phyloP scores from a whole-genome alignment of 2,329 filamentous ascomycete genomes.

The Fusarium staphyleae region DNA sequence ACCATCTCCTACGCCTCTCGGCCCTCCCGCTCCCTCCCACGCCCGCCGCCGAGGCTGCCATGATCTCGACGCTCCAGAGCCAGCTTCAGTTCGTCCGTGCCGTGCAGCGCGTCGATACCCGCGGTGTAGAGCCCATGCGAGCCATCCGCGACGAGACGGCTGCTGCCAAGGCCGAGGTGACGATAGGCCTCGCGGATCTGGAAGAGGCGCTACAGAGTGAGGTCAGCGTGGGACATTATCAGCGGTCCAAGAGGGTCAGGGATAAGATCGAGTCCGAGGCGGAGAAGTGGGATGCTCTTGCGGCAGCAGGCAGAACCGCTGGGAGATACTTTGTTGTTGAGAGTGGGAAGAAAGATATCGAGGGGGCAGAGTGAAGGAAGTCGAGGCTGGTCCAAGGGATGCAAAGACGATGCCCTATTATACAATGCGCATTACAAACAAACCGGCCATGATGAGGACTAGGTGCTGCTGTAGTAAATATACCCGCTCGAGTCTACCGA shows the following conservation, averaged over 20 bases:
- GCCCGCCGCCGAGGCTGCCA: slow-evolving; percentile 67
- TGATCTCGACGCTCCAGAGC: slow-evolving; percentile 77
- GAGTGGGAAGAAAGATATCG: slow-evolving; percentile 55
- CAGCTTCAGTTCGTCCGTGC: slow-evolving; percentile 92
- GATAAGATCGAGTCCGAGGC: slow-evolving; percentile 52
- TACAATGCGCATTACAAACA: neutral
- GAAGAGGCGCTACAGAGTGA: slow-evolving; percentile 65
- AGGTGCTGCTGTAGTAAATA: slow-evolving; percentile 12
- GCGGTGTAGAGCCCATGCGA: slow-evolving; percentile 73
- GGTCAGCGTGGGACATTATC: slow-evolving; percentile 63
- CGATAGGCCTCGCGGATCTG: slow-evolving; percentile 65
- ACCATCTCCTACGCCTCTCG: slow-evolving; percentile 86
- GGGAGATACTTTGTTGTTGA: slow-evolving; percentile 83
- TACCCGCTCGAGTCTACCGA: slow-evolving; percentile 9
- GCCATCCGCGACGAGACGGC: slow-evolving; percentile 83
- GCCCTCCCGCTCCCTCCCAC: slow-evolving; percentile 78
- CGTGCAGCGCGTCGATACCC: slow-evolving; percentile 80
- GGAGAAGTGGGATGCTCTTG: slow-evolving; percentile 75
- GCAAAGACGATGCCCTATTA: slow-evolving; percentile 28
- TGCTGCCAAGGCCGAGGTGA: slow-evolving; percentile 65
- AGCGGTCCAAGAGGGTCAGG: slow-evolving; percentile 51
- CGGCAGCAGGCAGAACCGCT: slow-evolving; percentile 68
- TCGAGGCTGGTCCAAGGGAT: neutral
- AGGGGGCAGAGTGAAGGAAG: slow-evolving; percentile 26
- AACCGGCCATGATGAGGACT: neutral